Conservation (phyloP, 352 stramenopile species). For the Phytophthora tubulina region DNA sequence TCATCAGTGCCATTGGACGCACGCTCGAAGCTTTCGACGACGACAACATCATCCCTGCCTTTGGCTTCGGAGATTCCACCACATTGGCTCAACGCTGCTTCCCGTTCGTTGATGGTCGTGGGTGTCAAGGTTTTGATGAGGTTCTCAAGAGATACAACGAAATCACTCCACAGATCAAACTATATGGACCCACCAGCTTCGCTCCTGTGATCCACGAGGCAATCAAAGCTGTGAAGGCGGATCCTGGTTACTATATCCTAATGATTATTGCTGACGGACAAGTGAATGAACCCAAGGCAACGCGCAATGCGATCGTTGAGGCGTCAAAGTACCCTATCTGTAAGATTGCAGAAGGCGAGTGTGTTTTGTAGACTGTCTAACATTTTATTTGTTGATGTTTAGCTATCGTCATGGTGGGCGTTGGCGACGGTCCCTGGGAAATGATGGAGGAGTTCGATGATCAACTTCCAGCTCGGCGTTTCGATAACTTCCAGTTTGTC, state of each 20-base stretch:
- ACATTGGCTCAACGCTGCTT: constrained; percentile 63
- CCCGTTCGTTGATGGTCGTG: constrained; percentile 42
- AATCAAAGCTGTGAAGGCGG: constrained; percentile 55
- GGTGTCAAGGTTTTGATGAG: constrained; percentile 61
- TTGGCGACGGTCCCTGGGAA: constrained; percentile 82
- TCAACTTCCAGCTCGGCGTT: constrained; percentile 59
- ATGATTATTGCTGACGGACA: constrained; percentile 83
- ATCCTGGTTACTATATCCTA: constrained; percentile 78
- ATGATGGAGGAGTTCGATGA: constrained; percentile 86
- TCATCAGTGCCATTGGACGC: constrained; percentile 70
- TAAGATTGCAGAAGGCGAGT: constrained; percentile 26
- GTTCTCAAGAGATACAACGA: constrained; percentile 72
- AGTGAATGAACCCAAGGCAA: constrained; percentile 73
- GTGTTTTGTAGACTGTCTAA: not conserved
- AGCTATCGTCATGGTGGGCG: constrained; percentile 69
- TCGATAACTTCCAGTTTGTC: constrained; percentile 87
- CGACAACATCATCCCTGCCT: constrained; percentile 81
- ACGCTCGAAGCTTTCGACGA: constrained; percentile 81
- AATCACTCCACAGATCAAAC: constrained; percentile 60
- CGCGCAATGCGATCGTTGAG: constrained; percentile 71
- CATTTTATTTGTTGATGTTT: not conserved
- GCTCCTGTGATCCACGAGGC: constrained; percentile 67
- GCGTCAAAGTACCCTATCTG: constrained; percentile 80
- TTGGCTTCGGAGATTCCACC: constrained; percentile 68
- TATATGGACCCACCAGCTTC: constrained; percentile 78